Base-by-base conservation (phyloP, 2,329 filamentous ascomycete species). In the Colletotrichum gigasporum region DNA sequence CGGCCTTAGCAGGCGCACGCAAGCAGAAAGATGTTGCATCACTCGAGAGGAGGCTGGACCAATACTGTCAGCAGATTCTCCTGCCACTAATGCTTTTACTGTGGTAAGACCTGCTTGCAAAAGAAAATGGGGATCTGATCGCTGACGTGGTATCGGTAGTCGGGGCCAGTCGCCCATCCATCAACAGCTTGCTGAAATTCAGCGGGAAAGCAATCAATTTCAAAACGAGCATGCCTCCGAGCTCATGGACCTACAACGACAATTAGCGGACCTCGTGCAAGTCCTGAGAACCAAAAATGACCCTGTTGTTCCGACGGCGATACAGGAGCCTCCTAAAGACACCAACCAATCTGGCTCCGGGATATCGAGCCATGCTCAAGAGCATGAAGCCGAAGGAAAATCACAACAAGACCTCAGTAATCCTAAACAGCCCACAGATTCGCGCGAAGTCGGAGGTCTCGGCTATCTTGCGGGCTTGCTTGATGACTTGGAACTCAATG, bases 1-100 rank as follows among this genome's bases (percentile, higher is more conserved):
- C 39, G 2, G 48, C 26, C 4, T 61, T 48, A 18, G 42, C 28
- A 26, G 24, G 20, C 22, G 28, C 51, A 2, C 48, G 57, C 7
- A 61, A 61, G 48, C 41, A 37, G 22, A 54, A 54, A 12, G 39
- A 61, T 2, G n/a, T 61, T 5, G 50, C 20, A 3, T 18, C 39
- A 4, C 32, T 61, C 24, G 57, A 54, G 48, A 26, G 47, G 7
- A 22, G 37, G 11, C 12, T 61, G 20, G n/a, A 47, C 7, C 14
- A 20, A 14, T 61, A 54, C 16, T 48, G 57, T 12, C 24, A 52
- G 18, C 57, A 61, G 12, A 26, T 61, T 2, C 11, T 61, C 4
- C 24, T 54, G 26, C 47, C 48, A n/a, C 22, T 54, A 3, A 39
- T 22, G 8, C n/a, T 61, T 2, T 30, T 61, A 12, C 47, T 61